phyloP scores from a whole-genome alignment of 2,329 filamentous ascomycete species.

The Cladophialophora bantiana region DNA sequence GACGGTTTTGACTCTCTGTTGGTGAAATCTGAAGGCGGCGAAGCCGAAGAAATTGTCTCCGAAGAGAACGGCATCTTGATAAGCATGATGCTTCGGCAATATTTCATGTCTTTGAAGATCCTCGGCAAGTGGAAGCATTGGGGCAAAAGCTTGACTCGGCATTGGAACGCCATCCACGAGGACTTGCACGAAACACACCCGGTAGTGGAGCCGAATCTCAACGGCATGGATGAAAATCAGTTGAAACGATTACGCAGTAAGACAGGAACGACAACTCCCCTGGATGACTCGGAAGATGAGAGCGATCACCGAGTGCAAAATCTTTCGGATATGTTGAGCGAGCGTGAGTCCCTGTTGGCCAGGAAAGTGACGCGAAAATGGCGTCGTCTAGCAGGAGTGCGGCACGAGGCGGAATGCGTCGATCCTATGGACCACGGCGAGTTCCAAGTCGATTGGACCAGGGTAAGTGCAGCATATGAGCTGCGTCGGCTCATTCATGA shows the following conservation, averaged over 20 bases:
- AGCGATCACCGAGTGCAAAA: slow-evolving; percentile 40
- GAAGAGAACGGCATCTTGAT: slow-evolving; percentile 90
- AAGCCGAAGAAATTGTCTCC: slow-evolving; percentile 77
- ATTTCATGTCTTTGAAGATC: slow-evolving; percentile 85
- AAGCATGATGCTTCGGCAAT: slow-evolving; percentile 84
- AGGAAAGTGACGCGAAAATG: slow-evolving; percentile 39
- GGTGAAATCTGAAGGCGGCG: slow-evolving; percentile 76
- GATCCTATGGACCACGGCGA: slow-evolving; percentile 36
- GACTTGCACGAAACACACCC: slow-evolving; percentile 58
- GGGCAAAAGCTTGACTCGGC: slow-evolving; percentile 65
- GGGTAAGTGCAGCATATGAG: slow-evolving; percentile 21
- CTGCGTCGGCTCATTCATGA: not conserved
- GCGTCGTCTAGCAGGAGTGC: slow-evolving; percentile 37
- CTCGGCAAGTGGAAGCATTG: slow-evolving; percentile 80
- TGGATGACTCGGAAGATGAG: slow-evolving; percentile 60
- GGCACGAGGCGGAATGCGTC: slow-evolving; percentile 32
- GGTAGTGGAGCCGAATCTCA: slow-evolving; percentile 32
- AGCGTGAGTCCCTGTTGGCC: slow-evolving; percentile 41
- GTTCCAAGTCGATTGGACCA: slow-evolving; percentile 39
- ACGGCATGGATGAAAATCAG: slow-evolving; percentile 13
- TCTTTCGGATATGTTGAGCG: slow-evolving; percentile 20
- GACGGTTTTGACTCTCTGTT: slow-evolving; percentile 82
- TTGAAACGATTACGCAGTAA: slow-evolving; percentile 40
- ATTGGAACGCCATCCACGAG: slow-evolving; percentile 72
- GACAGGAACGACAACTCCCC: slow-evolving; percentile 29